These are phyloP conservation scores for Fusarium longipes DNA, from an alignment of 2,329 filamentous ascomycete species.

Conservation along the genomic window DNA sequence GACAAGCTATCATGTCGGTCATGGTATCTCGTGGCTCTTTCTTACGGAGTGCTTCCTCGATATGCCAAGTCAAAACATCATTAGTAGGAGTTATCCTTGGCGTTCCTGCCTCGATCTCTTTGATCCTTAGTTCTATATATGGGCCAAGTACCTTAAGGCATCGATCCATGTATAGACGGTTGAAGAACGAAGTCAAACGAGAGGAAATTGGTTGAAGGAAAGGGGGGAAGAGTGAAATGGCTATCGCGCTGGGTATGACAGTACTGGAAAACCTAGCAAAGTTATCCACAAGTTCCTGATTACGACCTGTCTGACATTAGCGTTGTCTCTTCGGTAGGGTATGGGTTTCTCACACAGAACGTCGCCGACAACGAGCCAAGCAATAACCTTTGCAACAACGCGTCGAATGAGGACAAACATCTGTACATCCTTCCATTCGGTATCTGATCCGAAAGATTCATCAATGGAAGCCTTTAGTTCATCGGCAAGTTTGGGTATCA, in stretches of 20 bases:
- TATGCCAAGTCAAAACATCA: conserved; percentile 3
- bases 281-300: neutral
- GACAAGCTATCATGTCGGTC: neutral
- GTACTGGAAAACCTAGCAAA: neutral
- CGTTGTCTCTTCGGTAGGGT: fast-evolving
- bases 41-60: neutral
- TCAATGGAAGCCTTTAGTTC: neutral
- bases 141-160: neutral
- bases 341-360: neutral
- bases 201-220: neutral
- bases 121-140: neutral
- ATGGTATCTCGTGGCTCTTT: neutral
- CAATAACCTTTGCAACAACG: neutral
- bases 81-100: fast-evolving
- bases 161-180: neutral
- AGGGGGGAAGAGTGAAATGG: neutral
- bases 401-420: neutral
- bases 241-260: neutral
- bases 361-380: neutral
- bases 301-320: fast-evolving
- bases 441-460: fast-evolving
- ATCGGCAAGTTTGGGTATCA: fast-evolving
- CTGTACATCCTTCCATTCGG: neutral
- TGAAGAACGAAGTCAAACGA: neutral
- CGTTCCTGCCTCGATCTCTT: fast-evolving